A percentile compares a stretch with the other conserved stretches of the same genome.
phyloP scores from a whole-genome alignment of 2,329 filamentous ascomycete genomes.

The Beauveria asiatica region DNA sequence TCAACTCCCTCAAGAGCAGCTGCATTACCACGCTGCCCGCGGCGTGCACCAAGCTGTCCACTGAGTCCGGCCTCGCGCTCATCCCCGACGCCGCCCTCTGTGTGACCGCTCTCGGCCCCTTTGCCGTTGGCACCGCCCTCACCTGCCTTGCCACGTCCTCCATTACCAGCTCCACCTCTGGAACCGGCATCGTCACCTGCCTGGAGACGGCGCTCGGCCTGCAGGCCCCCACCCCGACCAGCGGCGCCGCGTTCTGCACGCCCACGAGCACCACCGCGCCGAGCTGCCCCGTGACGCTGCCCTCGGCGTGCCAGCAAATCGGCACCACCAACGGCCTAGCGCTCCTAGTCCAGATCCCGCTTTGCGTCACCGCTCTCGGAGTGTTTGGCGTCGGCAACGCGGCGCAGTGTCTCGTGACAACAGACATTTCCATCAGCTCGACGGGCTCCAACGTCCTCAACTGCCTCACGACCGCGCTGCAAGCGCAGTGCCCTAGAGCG shows the following conservation, averaged over 20 bases:
- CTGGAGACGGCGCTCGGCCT: neutral
- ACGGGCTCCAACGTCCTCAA: neutral
- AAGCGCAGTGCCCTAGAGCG: neutral
- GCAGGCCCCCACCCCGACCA: neutral
- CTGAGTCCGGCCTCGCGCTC: neutral
- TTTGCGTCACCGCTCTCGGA: neutral
- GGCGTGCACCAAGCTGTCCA: neutral
- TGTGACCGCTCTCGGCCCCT: conserved; percentile 9
- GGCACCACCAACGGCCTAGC: neutral
- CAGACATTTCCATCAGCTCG: neutral
- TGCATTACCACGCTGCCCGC: conserved; percentile 10
- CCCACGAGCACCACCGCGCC: neutral
- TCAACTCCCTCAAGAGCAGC: neutral
- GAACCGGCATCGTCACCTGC: neutral
- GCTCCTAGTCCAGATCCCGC: neutral
- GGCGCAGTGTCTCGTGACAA: conserved; percentile 1
- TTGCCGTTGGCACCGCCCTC: conserved; percentile 6
- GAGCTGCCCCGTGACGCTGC: neutral
- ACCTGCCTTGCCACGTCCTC: conserved; percentile 5
- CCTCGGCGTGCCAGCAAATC: neutral
- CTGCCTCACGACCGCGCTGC: conserved; percentile 1
- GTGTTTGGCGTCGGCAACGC: neutral
- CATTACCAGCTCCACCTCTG: neutral
- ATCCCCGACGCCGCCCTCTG: neutral
- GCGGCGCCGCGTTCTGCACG: neutral